phyloP scores from a whole-genome alignment of 495 filamentous ascomycete species.

The Penicillium daleae region DNA sequence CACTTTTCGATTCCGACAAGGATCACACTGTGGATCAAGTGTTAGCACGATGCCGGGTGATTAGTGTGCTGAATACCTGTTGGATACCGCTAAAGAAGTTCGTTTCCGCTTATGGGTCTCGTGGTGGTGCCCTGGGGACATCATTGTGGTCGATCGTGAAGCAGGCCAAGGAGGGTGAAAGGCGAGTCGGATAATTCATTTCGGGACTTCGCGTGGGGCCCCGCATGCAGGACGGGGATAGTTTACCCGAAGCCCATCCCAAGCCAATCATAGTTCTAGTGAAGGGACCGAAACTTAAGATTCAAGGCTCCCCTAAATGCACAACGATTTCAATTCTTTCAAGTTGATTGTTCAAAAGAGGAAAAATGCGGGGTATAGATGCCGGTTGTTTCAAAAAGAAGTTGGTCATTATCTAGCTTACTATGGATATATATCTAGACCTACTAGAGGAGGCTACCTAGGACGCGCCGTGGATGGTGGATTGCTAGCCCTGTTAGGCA shows the following conservation, averaged over 20 bases:
- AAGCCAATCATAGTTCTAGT: too few relatives aligned
- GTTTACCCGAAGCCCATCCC: not conserved
- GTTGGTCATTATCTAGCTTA: not conserved
- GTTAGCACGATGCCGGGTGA: not conserved
- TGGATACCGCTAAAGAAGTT: constrained; percentile 12
- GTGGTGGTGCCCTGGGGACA: constrained; percentile 8
- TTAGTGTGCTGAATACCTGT: not conserved
- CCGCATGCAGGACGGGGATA: constrained; percentile 1
- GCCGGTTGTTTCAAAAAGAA: too few relatives aligned
- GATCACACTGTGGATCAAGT: constrained; percentile 4
- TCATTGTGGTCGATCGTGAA: not conserved
- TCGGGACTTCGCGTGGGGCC: constrained; percentile 5
- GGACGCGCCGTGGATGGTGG: too few relatives aligned
- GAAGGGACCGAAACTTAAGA: too few relatives aligned
- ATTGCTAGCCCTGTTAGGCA: too few relatives aligned
- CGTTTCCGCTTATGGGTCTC: constrained; percentile 16
- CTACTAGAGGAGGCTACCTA: too few relatives aligned
- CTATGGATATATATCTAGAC: not conserved
- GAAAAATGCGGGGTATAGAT: too few relatives aligned
- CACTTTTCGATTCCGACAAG: constrained; percentile 20
- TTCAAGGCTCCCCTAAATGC: too few relatives aligned
- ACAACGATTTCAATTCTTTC: too few relatives aligned
- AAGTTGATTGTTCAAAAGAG: too few relatives aligned
- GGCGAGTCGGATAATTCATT: not conserved
- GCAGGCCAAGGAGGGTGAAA: not conserved